Conservation (phyloP, 129 eudicot genomes). For the Chrysanthemum lavandulifolium region DNA sequence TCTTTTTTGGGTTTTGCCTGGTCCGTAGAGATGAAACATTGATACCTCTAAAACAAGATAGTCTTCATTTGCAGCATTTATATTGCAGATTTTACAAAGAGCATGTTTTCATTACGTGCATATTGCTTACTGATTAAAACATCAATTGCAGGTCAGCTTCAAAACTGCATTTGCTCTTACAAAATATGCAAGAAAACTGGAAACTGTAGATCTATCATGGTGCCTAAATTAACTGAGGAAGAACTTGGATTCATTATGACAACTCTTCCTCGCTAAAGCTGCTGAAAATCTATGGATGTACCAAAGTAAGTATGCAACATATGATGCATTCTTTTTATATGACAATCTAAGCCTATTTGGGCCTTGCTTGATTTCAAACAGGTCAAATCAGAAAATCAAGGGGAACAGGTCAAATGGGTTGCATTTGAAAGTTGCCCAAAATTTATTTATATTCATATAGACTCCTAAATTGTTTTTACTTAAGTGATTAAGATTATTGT, state of each 20-base stretch:
- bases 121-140: slow-evolving; percentile 2
- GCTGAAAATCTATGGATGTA: slow-evolving; percentile 60
- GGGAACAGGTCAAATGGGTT: too few species aligned
- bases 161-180: slow-evolving; percentile 56
- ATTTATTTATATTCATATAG: too few species aligned
- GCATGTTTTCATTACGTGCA: not conserved
- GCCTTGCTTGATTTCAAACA: too few species aligned
- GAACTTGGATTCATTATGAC: slow-evolving; percentile 57
- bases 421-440: too few species aligned
- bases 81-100: not conserved
- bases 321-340: not conserved
- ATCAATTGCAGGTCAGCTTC: slow-evolving; percentile 46
- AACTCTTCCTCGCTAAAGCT: slow-evolving; percentile 50
- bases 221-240: slow-evolving; percentile 47
- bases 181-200: slow-evolving; percentile 45
- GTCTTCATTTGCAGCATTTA: slow-evolving; percentile 8
- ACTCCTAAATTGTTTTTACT: too few species aligned
- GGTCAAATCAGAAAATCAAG: too few species aligned
- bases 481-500: too few species aligned
- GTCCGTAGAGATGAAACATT: not conserved
- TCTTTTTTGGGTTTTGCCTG: not conserved
- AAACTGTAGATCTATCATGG: slow-evolving; percentile 61
- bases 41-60: not conserved
- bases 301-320: slow-evolving; percentile 45
- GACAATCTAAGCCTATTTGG: too few species aligned